These are phyloP conservation scores for Kockiozyma suomiensis DNA, from an alignment of 805 yeast species.

Conservation along the genomic window DNA sequence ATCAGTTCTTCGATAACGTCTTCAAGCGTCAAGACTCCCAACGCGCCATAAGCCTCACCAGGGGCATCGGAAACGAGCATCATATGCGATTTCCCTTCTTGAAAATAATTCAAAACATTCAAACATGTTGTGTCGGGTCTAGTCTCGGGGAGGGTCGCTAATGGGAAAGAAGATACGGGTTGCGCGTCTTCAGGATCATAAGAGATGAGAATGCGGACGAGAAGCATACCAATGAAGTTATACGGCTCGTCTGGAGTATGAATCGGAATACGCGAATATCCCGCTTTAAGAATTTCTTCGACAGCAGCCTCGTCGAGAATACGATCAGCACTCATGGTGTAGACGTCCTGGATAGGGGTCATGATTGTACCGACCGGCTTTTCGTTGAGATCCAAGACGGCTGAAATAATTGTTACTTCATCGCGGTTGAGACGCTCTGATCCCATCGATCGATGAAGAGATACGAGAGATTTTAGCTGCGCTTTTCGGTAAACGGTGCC, in stretches of 20 bases:
- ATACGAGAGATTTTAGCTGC: slow-evolving; percentile 90
- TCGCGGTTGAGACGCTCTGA: slow-evolving; percentile 90
- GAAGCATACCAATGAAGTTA: slow-evolving; percentile 92
- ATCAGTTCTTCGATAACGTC: slow-evolving; percentile 98
- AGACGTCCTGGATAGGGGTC: slow-evolving; percentile 93
- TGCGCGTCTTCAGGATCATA: slow-evolving; percentile 96
- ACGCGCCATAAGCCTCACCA: slow-evolving; percentile 74
- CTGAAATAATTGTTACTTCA: slow-evolving; percentile 93
- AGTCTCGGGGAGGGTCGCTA: slow-evolving; percentile 96
- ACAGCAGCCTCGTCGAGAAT: slow-evolving; percentile 81
- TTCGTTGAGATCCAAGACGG: slow-evolving; percentile 91
- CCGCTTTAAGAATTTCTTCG: slow-evolving; percentile 88
- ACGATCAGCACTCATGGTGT: slow-evolving; percentile 81
- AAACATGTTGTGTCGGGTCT: slow-evolving; percentile 88
- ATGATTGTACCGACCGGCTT: slow-evolving; percentile 82
- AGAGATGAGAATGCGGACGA: slow-evolving; percentile 87
- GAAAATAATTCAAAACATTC: slow-evolving; percentile 92
- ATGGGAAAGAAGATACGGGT: slow-evolving; percentile 89
- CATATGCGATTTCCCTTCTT: slow-evolving; percentile 98
- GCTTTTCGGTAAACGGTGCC: slow-evolving; percentile 92
- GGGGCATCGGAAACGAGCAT: slow-evolving; percentile 86
- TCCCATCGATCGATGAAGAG: slow-evolving; percentile 92
- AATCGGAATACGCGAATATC: slow-evolving; percentile 93
- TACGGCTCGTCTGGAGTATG: slow-evolving; percentile 85
- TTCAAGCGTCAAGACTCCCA: slow-evolving; percentile 90